Percentiles rank a stretch among this genome's conserved stretches.
phyloP scores from a whole-genome alignment of 768 basidiomycete genomes.

The Sporobolomyces pararoseus region DNA sequence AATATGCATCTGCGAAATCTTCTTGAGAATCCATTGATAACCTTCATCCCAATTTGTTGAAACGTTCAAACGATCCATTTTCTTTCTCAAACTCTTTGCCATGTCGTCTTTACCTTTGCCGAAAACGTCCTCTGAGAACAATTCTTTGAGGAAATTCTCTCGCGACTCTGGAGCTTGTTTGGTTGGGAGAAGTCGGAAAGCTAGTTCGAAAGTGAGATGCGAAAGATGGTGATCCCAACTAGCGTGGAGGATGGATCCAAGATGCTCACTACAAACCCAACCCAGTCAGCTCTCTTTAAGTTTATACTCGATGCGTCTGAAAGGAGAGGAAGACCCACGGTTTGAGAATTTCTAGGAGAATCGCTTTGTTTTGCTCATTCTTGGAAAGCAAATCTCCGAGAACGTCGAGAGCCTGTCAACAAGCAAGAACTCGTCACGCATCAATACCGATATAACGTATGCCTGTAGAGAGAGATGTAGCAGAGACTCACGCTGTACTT shows the following conservation, averaged over 20 bases:
- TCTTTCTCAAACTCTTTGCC: not conserved
- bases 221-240: constrained; percentile 21
- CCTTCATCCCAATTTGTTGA: not conserved
- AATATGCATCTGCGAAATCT: constrained; percentile 6
- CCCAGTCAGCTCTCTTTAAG: too few relatives aligned
- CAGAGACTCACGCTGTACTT: constrained; percentile 8
- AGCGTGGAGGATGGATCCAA: constrained; percentile 8
- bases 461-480: too few relatives aligned
- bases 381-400: constrained; percentile 4
- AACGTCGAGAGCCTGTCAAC: constrained; percentile 3
- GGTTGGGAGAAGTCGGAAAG: constrained; percentile 18
- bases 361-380: constrained; percentile 10
- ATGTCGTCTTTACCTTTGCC: not conserved
- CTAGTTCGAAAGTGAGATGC: not conserved
- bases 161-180: not conserved
- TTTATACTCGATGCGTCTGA: not conserved
- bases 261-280: not conserved
- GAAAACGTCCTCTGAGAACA: not conserved
- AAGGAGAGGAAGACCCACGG: not conserved
- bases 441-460: too few relatives aligned
- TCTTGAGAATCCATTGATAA: not conserved
- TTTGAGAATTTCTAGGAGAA: not conserved
- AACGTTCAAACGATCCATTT: not conserved
- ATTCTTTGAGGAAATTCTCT: not conserved
- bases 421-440: not conserved